phyloP scores from a whole-genome alignment of 2,329 filamentous ascomycete genomes.

The Phyllosticta capitalensis region DNA sequence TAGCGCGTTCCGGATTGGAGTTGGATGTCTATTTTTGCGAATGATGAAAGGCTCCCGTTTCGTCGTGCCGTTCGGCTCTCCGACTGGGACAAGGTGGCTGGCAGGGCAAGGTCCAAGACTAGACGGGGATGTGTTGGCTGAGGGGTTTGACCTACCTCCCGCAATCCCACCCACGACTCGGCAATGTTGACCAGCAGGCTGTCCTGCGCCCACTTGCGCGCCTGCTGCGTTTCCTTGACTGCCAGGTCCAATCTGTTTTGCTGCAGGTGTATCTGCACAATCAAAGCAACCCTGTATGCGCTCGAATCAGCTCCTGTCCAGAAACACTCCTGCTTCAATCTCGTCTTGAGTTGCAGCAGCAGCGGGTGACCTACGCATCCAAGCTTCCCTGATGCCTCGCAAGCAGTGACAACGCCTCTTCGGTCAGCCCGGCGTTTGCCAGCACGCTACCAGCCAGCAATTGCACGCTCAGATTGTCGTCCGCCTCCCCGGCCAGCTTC shows the following conservation, averaged over 20 bases:
- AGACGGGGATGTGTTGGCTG: neutral
- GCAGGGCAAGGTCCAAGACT: neutral
- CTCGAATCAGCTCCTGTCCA: neutral
- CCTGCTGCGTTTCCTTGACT: constrained; percentile 68
- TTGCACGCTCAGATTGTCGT: constrained; percentile 73
- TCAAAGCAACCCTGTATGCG: constrained; percentile 61
- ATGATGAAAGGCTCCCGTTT: neutral
- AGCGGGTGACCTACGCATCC: constrained; percentile 52
- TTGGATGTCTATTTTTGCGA: constrained; percentile 19
- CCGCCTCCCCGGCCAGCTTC: constrained; percentile 55
- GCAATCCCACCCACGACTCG: constrained; percentile 87
- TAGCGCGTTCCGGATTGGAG: neutral
- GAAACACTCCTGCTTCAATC: neutral
- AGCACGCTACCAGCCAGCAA: constrained; percentile 73
- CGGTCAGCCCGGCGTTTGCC: constrained; percentile 68
- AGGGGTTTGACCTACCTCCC: constrained; percentile 52
- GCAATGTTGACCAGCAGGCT: constrained; percentile 87
- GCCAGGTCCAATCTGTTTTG: constrained; percentile 90
- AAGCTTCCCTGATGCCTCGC: constrained; percentile 74
- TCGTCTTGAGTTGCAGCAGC: neutral
- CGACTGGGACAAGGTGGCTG: neutral
- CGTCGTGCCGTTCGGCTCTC: neutral
- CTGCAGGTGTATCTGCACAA: constrained; percentile 83
- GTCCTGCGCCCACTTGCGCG: constrained; percentile 90
- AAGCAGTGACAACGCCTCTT: constrained; percentile 73